phyloP scores from a whole-genome alignment of 495 filamentous ascomycete species.

The Podospora tetraspora region DNA sequence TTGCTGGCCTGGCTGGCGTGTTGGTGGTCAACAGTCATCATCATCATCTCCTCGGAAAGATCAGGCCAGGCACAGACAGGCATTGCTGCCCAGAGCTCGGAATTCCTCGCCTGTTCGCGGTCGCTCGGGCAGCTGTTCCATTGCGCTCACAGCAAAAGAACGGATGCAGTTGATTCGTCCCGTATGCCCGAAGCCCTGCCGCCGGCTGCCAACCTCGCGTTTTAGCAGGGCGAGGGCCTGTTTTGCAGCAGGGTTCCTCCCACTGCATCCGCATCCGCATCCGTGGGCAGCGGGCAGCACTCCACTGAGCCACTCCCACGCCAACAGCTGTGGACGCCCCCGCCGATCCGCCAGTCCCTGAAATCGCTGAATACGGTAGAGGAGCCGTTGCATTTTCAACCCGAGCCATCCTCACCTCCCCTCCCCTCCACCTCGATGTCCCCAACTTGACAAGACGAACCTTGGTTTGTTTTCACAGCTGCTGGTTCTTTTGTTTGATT shows the following conservation, averaged over 20 bases:
- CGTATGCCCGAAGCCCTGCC: background rate
- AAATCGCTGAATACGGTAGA: background rate
- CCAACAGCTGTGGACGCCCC: background rate
- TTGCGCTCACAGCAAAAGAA: background rate
- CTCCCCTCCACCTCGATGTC: background rate
- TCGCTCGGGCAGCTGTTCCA: background rate
- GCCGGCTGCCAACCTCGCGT: conserved; percentile 14
- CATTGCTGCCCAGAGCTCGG: background rate
- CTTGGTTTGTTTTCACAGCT: background rate
- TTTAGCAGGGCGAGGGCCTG: conserved; percentile 3
- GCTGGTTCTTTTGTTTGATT: background rate
- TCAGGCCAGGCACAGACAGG: background rate
- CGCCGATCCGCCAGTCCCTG: background rate
- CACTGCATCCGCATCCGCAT: background rate
- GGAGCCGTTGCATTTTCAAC: background rate
- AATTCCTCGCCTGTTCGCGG: background rate
- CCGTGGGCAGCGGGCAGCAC: background rate
- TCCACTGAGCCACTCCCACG: background rate
- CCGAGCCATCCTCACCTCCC: background rate
- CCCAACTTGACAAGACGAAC: background rate
- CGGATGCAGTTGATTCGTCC: background rate
- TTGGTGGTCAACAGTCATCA: background rate
- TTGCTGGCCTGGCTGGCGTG: background rate
- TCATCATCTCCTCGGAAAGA: background rate
- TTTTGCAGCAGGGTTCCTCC: conserved; percentile 11